phyloP scores from a whole-genome alignment of 768 basidiomycete species.

The Artomyces pyxidatus region DNA sequence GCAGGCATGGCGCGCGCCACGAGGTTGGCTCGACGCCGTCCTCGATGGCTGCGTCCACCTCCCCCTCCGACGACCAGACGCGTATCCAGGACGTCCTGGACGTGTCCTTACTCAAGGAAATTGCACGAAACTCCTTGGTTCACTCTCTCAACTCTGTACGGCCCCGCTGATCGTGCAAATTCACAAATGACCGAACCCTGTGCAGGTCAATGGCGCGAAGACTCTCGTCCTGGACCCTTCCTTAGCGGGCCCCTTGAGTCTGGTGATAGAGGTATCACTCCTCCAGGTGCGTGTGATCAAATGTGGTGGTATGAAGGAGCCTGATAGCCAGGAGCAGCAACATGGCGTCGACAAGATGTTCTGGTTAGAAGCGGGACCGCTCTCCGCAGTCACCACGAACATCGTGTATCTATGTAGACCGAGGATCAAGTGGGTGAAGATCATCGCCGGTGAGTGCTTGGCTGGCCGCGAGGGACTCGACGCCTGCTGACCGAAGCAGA shows the following conservation, averaged over 20 bases:
- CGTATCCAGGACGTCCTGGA: conserved; percentile 40
- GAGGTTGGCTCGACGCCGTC: background rate
- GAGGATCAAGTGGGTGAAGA: conserved; percentile 74
- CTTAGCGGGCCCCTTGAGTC: conserved; percentile 84
- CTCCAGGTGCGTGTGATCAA: conserved; percentile 57
- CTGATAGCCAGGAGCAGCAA: conserved; percentile 45
- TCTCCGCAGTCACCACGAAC: conserved; percentile 77
- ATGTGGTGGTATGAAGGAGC: background rate
- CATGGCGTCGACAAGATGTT: conserved; percentile 99
- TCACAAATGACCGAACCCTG: background rate
- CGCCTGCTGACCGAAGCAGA: conserved; percentile 42
- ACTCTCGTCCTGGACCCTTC: conserved; percentile 90
- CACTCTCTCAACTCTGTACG: conserved; percentile 77
- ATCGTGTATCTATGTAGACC: conserved; percentile 92
- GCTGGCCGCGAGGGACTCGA: conserved; percentile 1
- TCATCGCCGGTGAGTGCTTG: conserved; percentile 73
- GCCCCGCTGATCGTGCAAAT: background rate
- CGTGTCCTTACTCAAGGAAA: conserved; percentile 62
- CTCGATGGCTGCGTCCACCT: conserved; percentile 17
- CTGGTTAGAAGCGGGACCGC: conserved; percentile 89
- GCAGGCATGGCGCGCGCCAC: background rate
- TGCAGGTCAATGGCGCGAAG: conserved; percentile 85
- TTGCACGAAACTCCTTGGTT: conserved; percentile 72
- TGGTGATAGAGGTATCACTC: conserved; percentile 90
- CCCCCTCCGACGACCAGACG: conserved; percentile 24